Base-by-base conservation (phyloP, 2,329 filamentous ascomycete species). In the Coniochaeta sp. region DNA sequence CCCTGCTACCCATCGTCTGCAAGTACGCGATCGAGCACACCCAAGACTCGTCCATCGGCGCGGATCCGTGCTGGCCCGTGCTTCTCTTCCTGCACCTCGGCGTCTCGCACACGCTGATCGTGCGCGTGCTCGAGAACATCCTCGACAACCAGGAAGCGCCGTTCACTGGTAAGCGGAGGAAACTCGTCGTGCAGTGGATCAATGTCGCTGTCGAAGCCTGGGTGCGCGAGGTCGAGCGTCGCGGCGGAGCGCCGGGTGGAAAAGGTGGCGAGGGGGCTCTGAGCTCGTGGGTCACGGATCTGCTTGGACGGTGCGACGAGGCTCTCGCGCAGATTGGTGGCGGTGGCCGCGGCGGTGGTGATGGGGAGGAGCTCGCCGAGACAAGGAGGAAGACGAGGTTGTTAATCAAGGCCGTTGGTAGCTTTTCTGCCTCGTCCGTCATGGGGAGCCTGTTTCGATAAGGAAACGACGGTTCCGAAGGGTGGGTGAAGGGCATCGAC, bases 1-100 rank as follows among this genome's bases (percentile, higher is more conserved):
- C 79, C 1, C 76, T 89, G 0, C 77, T 89, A 12, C 83, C 84
- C 0, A 79, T 87, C 62, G 73, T 89, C 8, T 88, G 87, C 71
- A 78, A 78, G 24, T 89, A 89, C 66, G 81, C 85, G 1, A 72
- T 85, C 38, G 81, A 83, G 60, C 76, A 83, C 62, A 78, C 81
- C 58, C 83, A 86, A 66, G 84, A 87, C 64, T 77, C 77, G 1
- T 81, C 80, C 8, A 82, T 84, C 54, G 79, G 80, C 0, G 83
- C 83, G 3, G 78, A 85, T 63, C 75, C 82, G 6, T 75, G 76
- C 57, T 86, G 83, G 83, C 83, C 83, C 0, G 76, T 83, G 2
- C 74, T 81, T 62, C 72, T 85, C 16, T 86, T 86, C 69, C 70
- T 85, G 10, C 75, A 77, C 32, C 75, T 86, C 19, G 80, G 79